Evolutionary conservation across 257 asterid species (phyloP), one percentile per base, ranked within the genome.

Genomic region (Gardenia jasminoides): DNA sequence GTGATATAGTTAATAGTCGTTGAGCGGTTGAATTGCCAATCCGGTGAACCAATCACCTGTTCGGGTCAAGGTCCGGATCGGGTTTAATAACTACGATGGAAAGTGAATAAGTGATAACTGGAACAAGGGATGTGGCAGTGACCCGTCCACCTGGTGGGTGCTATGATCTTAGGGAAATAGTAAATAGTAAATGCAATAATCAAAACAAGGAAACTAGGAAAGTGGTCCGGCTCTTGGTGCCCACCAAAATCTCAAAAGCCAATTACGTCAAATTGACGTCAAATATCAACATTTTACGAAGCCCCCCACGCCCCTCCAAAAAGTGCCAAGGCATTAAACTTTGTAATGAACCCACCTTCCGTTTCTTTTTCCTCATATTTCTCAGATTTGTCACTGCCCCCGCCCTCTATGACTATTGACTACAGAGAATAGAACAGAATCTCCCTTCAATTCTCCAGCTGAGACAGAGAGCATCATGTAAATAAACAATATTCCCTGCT

Each of bases 191-290:
- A 6, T 58, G 26, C 64, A 58, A 11, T 44, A 72, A 73, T 54
- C 39, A 24, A 50, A 43, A n/a, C 36, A 76, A 67, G 41, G 59
- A 67, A 50, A 67, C 80, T 10, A 39, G 70, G 33, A 9, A n/a
- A 68, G 67, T 54, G 76, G 76, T n/a, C 76, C 75, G 1, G 54
- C 69, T 3, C 6, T 56, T 22, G 54, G 41, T 33, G 39, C 62
- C 65, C 70, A 69, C 26, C 80, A 46, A 82, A 84, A 78, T 78
- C 82, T 67, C 64, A 41, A 46, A 16, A 59, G 59, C 52, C 84
- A 82, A 84, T 85, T 66, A 82, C 80, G 69, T 74, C 76, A 69
- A 59, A 50, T 74, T 76, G 76, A 85, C 84, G 58, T 70, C 3
- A 73, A 76, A 67, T 20, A 76, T 22, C 43, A 67, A 72, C 72